Base-by-base conservation (phyloP, 140 eudicot species). In the Flaveria floridana region DNA sequence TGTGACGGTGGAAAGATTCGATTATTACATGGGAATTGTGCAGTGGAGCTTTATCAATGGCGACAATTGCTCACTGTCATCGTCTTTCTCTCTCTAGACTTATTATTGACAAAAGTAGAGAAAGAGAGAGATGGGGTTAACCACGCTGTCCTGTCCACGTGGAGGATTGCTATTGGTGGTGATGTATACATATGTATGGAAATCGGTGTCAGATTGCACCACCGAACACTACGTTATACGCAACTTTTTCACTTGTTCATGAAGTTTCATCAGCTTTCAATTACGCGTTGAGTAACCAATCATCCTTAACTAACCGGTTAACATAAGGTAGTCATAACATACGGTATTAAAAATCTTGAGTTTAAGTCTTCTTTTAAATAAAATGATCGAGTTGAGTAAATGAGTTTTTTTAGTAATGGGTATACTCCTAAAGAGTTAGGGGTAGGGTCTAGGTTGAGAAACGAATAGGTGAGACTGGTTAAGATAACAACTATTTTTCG, bases 51-150 rank as follows among this genome's bases (percentile, higher is more conserved):
- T 34, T 58, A 68, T 53, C 44, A 58, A 79, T 84, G 84, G 74
- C 76, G 79, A 80, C 56, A 71, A 71, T 57, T 66, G 48, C 56
- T 75, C 44, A 71, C 64, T 25, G 57, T 57, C 71, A 42, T 42
- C 19, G 73, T 72, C 48, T 75, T 23, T 76, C 81, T 76, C 76
- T 74, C 79, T 80, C 70, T 73, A 73, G 59, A 53, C 53, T 34
- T 28, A 37, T 50, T 28, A 34, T 30, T 50, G 70, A 68, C 18
- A 48, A 50, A 71, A 30, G 66, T 64, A 65, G 78, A 72, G 55
- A 53, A 26, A 6, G 41, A 34, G 41, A 34, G 41, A 5, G 8
- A 41, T 30, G 72, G 82, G 47, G 3, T 57, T 71, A 26, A 58
- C 70, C 70, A 52, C 16, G 66, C 63, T 64, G 56, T 28, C 7